Base-by-base conservation (phyloP, 441 rosid species). In the Sinapis alba region DNA sequence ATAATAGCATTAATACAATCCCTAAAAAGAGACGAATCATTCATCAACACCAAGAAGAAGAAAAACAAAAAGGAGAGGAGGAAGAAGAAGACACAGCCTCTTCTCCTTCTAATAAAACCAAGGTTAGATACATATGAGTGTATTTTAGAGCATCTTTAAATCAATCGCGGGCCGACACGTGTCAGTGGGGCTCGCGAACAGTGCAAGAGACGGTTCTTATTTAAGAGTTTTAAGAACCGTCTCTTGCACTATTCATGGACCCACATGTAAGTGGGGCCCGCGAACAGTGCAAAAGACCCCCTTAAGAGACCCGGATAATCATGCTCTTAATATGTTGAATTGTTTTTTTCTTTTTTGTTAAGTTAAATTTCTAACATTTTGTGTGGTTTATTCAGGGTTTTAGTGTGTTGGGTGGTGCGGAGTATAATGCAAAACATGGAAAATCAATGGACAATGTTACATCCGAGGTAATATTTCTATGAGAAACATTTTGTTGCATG, bases 61-160 rank as follows among this genome's bases (percentile, higher is more conserved):
- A 61, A 34, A 30, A 74, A 51, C 16, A 8, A 16, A 43, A 30
- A 4, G 30, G 32, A 6, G 74, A 53, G 57, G 66, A 68, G 6
- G 73, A 69, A 18, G 69, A 85, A 62, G 85, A 83, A 74, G 91
- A 87, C 6, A 88, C 92, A 56, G 92, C 92, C 5, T 81, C 81
- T 58, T 86, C 89, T 76, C 88, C 89, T 71, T 81, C 78, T 70
- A 68, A 81, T 23, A 85, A 88, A 32, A 80, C 87, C 57, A 82
- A 80, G 88, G 88, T 45, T 43, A 43, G 51, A 45, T 45, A 15
- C 51, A 45, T 45, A 45, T 28, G 11, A 43, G 10, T 63, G 28
- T 53, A 6, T 58, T n/a, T n/a, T n/a, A n/a, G n/a, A n/a, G n/a
- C n/a, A n/a, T n/a, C n/a, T n/a, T n/a, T n/a, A n/a, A n/a, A n/a